These are phyloP conservation scores for Picochlorum sp. DNA, from an alignment of 139 green algal genomes.

Conservation along the genomic window DNA sequence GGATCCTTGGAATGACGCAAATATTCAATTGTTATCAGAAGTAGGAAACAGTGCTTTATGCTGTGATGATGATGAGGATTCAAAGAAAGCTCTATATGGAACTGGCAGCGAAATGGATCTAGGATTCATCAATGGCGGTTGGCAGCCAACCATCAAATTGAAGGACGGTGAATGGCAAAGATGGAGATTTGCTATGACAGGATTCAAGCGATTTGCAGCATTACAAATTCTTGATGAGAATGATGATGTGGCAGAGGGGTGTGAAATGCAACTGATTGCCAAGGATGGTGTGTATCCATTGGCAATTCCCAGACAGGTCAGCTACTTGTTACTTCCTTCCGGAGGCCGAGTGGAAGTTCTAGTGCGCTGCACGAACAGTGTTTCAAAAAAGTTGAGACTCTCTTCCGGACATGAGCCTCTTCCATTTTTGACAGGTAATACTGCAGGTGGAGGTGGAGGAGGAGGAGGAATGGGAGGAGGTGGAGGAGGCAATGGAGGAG, in stretches of 20 bases:
- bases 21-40: not conserved
- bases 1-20: not conserved
- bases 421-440: not conserved
- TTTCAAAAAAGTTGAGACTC: not conserved
- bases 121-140: not conserved
- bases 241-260: not conserved
- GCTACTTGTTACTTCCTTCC: not conserved
- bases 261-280: slow-evolving; percentile 5
- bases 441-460: not conserved
- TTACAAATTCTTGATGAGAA: not conserved
- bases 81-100: not conserved
- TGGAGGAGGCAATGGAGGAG: not conserved
- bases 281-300: slow-evolving; percentile 9
- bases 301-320: not conserved
- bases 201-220: slow-evolving; percentile 1
- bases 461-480: not conserved
- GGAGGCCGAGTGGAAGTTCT: not conserved
- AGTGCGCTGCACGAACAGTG: not conserved
- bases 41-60: not conserved
- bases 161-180: slow-evolving; percentile 2
- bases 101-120: slow-evolving; percentile 2
- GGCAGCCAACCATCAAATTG: not conserved
- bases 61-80: slow-evolving; percentile 1
- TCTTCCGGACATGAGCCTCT: not conserved
- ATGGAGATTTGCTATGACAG: not conserved